Evolutionary conservation across 2,329 filamentous ascomycete genomes (phyloP).

Genomic region (Trichoderma semiorbis): DNA sequence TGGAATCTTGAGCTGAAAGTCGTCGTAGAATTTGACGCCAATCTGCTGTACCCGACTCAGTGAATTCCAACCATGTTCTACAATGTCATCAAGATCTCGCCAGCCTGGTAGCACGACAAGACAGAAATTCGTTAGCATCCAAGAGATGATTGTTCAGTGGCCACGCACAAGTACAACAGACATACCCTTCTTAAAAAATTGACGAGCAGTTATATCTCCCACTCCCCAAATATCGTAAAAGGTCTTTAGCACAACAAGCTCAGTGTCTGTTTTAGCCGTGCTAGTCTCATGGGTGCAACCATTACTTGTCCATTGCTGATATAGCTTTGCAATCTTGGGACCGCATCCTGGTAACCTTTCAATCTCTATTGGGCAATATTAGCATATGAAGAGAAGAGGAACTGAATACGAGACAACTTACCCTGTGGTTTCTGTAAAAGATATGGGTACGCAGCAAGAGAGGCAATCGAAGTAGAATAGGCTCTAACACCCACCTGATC

Average conservation of each 20-base stretch:
- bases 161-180: background rate
- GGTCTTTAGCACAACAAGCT: slow-evolving; percentile 58
- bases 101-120: slow-evolving; percentile 49
- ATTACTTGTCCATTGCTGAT: slow-evolving; percentile 65
- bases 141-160: too few relatives aligned
- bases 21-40: slow-evolving; percentile 89
- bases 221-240: slow-evolving; percentile 95
- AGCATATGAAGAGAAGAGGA: background rate
- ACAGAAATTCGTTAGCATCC: background rate
- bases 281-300: slow-evolving; percentile 61
- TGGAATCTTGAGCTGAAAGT: slow-evolving; percentile 70
- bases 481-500: slow-evolving; percentile 80
- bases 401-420: slow-evolving; percentile 22
- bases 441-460: slow-evolving; percentile 75
- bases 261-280: slow-evolving; percentile 61
- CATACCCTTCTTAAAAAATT: slow-evolving; percentile 67
- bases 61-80: slow-evolving; percentile 74
- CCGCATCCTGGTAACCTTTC: slow-evolving; percentile 73
- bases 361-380: slow-evolving; percentile 39
- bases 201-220: slow-evolving; percentile 71
- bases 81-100: slow-evolving; percentile 79
- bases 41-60: slow-evolving; percentile 85
- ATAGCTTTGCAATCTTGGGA: slow-evolving; percentile 72
- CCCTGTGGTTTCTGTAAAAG: slow-evolving; percentile 40
- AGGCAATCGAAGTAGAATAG: slow-evolving; percentile 82